phyloP scores from a whole-genome alignment of 306 rosid species.

The Pachyrhizus erosus region DNA sequence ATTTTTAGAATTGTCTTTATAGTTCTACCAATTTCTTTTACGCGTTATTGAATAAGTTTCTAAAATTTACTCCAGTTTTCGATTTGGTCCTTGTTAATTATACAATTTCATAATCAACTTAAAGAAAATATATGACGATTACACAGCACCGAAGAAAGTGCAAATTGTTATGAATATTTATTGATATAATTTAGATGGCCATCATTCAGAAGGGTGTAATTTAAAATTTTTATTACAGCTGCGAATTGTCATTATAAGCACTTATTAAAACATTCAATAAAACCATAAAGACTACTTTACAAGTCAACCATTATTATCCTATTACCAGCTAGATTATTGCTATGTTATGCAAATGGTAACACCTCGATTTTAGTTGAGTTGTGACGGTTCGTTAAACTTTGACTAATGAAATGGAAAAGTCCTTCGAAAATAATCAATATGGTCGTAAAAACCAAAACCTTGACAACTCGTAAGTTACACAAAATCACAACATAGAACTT shows the following conservation, averaged over 20 bases:
- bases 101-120: neutral
- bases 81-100: neutral
- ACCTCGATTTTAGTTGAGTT: constrained; percentile 6
- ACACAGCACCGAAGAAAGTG: neutral
- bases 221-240: neutral
- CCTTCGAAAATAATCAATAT: constrained; percentile 10
- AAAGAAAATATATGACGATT: neutral
- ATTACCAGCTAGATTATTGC: neutral
- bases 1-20: too few species aligned
- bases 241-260: neutral
- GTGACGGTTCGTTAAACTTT: neutral
- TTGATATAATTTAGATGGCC: too few species aligned
- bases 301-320: neutral
- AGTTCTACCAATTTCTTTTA: too few species aligned
- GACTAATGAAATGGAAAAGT: neutral
- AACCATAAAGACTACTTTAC: neutral
- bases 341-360: neutral
- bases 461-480: constrained; percentile 19
- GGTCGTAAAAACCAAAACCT: neutral
- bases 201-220: too few species aligned
- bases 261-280: neutral
- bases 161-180: too few species aligned
- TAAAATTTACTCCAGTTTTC: neutral
- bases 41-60: neutral
- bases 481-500: constrained; percentile 44